Evolutionary conservation across 2,329 filamentous ascomycete genomes (phyloP), one percentile per base, ranked within the genome.

Genomic region (Phialophora expanda): DNA sequence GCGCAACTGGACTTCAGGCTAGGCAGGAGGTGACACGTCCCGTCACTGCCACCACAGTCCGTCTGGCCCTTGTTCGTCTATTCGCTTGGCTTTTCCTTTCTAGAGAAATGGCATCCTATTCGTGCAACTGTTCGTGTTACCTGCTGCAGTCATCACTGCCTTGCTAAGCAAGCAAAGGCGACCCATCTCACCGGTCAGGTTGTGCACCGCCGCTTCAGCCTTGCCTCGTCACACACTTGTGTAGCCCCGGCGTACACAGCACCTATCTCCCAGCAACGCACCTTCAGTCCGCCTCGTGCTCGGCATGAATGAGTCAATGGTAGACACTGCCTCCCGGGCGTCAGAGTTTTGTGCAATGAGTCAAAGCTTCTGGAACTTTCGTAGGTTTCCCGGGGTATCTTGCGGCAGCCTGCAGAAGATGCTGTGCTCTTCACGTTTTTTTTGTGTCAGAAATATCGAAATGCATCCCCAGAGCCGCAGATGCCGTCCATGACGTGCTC

Each of bases 161-260:
- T 30, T 20, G 59, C 4, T 20, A 4, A 17, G 20, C 30, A 50
- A 38, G 4, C 8, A 20, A 12, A 20, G 28, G 14, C 24, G 24
- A 30, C 14, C 26, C 34, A 57, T 24, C 22, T 57, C 55, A 57
- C 55, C 34, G 55, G 56, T 34, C 53, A 55, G n/a, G 26, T 32
- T 30, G 28, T 34, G 12, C 26, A 32, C 53, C 24, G 28, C 53
- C 53, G 48, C 48, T 53, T 30, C 17, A 30, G 53, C 53, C 59
- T 48, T 50, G 53, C 20, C 6, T 50, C 20, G 60, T 24, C 51
- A 24, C 53, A 24, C 46, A 8, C 22, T 22, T 22, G 9, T 50
- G 20, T 24, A 62, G 51, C 51, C 51, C 28, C 30, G 8, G 8
- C 30, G 2, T 9, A 30, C 30, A 30, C 8, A 7, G 20, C 51